Evolutionary conservation across 2,329 filamentous ascomycete genomes (phyloP).

Genomic region (Neopestalotiopsis rosae): DNA sequence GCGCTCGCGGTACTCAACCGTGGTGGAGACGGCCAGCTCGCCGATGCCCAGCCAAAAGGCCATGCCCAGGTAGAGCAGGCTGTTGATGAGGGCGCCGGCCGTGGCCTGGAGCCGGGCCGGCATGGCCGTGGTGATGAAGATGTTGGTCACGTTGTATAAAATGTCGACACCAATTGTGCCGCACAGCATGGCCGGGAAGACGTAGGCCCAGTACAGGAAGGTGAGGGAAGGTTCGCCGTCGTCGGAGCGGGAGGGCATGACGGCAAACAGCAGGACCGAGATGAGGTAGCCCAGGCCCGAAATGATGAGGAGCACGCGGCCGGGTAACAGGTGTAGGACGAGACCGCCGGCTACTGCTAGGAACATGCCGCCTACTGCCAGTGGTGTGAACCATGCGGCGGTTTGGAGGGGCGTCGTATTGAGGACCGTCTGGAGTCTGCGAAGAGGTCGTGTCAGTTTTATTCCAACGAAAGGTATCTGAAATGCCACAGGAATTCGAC

Average conservation of each 20-base stretch:
- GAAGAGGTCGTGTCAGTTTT: slow-evolving; percentile 20
- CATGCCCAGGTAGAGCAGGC: slow-evolving; percentile 73
- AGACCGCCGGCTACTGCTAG: slow-evolving; percentile 68
- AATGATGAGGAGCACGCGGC: slow-evolving; percentile 66
- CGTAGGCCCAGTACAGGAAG: slow-evolving; percentile 72
- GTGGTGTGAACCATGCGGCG: slow-evolving; percentile 72
- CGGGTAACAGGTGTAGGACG: slow-evolving; percentile 69
- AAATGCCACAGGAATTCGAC: slow-evolving; percentile 7
- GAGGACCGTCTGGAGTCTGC: slow-evolving; percentile 65
- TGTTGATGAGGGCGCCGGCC: slow-evolving; percentile 74
- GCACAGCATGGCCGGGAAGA: slow-evolving; percentile 74
- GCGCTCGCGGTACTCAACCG: slow-evolving; percentile 31
- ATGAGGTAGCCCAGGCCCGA: slow-evolving; percentile 65
- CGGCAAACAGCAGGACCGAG: slow-evolving; percentile 65
- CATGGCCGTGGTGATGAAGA: slow-evolving; percentile 78
- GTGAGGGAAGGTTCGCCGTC: slow-evolving; percentile 32
- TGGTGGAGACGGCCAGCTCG: slow-evolving; percentile 65
- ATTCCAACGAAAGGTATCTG: neutral
- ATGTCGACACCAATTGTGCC: slow-evolving; percentile 78
- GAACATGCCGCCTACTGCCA: slow-evolving; percentile 71
- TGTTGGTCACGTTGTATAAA: slow-evolving; percentile 75
- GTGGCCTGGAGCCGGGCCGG: slow-evolving; percentile 71
- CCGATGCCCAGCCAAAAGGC: slow-evolving; percentile 74
- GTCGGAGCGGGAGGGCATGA: slow-evolving; percentile 63
- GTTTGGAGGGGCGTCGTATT: slow-evolving; percentile 64